A percentile compares a stretch with the other conserved stretches of the same genome.
phyloP scores from a whole-genome alignment of 2,329 filamentous ascomycete genomes.

The Periconia digitata region DNA sequence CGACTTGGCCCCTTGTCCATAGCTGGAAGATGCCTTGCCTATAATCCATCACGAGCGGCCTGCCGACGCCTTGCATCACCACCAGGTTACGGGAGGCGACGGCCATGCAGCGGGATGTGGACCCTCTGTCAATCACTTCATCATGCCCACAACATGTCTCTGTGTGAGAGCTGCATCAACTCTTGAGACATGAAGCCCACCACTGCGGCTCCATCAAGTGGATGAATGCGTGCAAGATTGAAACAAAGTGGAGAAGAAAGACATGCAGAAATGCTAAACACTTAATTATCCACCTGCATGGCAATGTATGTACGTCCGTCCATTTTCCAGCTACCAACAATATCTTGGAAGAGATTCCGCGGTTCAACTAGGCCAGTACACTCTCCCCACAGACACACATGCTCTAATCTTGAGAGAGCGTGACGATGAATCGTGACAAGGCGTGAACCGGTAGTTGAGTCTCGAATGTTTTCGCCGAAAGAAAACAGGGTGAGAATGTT shows the following conservation, averaged over 20 bases:
- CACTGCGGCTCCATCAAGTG: no score
- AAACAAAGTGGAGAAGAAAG: neutral
- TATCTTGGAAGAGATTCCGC: no score
- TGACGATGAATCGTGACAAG: conserved; percentile 19
- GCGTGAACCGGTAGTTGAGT: neutral
- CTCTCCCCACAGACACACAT: neutral
- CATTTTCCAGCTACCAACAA: neutral
- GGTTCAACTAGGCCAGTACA: no score
- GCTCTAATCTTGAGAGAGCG: conserved; percentile 20
- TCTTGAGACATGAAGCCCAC: no score
- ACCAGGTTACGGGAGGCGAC: neutral
- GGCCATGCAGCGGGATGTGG: neutral
- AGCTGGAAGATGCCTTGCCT: no score
- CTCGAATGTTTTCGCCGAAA: neutral
- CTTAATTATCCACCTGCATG: neutral
- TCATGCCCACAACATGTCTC: neutral
- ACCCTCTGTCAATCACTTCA: neutral
- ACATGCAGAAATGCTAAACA: neutral
- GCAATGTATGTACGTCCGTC: neutral
- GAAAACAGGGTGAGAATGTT: neutral
- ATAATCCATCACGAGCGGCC: no score
- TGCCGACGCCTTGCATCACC: no score
- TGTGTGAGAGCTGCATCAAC: no score
- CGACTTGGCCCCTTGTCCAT: no score
- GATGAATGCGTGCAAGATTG: neutral